A percentile compares a stretch with the other conserved stretches of the same genome.
Conservation (phyloP, 139 green algal genomes). For the Monoraphidium neglectum region DNA sequence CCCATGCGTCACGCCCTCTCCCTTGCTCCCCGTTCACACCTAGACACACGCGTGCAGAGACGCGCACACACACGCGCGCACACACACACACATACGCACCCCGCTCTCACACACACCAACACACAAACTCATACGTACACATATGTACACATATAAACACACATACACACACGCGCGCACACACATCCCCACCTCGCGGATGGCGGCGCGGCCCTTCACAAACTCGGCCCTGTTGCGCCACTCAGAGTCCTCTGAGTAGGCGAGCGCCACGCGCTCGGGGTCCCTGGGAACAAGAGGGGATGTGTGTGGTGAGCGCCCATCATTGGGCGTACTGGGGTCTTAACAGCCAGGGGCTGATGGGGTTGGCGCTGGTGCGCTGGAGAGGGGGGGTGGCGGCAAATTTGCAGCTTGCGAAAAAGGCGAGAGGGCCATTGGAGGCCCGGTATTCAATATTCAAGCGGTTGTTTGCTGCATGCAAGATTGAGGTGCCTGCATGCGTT, state of each 20-base stretch:
- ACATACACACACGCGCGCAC: no score
- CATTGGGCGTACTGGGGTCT: not conserved
- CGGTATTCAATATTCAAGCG: not conserved
- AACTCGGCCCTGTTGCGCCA: conserved; percentile 69
- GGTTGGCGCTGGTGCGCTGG: not conserved
- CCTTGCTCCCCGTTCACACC: no score
- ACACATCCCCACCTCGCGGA: conserved; percentile 27
- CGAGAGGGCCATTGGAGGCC: not conserved
- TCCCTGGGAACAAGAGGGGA: no score
- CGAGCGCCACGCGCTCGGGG: conserved; percentile 38
- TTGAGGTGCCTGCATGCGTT: no score
- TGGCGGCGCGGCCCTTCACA: conserved; percentile 51
- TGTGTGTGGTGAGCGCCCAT: no score
- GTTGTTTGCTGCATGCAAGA: not conserved
- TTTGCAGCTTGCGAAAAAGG: not conserved
- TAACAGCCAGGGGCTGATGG: not conserved
- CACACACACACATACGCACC: no score
- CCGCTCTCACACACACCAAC: no score
- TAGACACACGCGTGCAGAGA: no score
- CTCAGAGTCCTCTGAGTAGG: conserved; percentile 63
- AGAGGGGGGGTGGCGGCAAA: not conserved
- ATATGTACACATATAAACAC: no score
- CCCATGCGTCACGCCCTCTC: no score
- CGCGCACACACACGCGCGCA: no score
- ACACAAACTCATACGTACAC: no score